Conservation (phyloP, 2,329 filamentous ascomycete species). For the Colletotrichum echinochloae region DNA sequence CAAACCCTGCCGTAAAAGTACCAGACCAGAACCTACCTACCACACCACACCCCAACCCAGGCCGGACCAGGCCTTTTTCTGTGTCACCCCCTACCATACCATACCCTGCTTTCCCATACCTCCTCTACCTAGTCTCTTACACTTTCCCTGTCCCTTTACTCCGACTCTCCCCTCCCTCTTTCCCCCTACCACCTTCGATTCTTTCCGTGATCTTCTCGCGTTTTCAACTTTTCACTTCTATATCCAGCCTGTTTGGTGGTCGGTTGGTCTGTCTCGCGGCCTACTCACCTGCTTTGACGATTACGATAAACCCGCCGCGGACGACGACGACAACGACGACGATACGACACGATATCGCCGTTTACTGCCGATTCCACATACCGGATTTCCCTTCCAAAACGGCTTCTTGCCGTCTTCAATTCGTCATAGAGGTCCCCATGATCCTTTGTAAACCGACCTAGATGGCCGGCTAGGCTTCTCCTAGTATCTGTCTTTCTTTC, state of each 20-base stretch:
- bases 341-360: conserved; percentile 7
- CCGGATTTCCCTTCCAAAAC: background rate
- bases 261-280: background rate
- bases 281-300: conserved; percentile 1
- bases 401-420: conserved; percentile 27
- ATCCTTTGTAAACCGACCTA: conserved; percentile 34
- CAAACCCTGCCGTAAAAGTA: conserved; percentile 28
- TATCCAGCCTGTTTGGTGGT: conserved; percentile 5
- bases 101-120: conserved; percentile 1
- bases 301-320: background rate
- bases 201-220: conserved; percentile 13
- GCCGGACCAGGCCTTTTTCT: conserved; percentile 20
- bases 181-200: conserved; percentile 20
- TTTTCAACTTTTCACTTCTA: conserved; percentile 11
- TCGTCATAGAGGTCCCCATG: conserved; percentile 26
- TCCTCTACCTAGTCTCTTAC: conserved; percentile 22
- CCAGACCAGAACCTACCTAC: conserved; percentile 10
- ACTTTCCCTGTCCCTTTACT: conserved; percentile 23
- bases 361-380: background rate
- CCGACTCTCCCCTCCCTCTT: conserved; percentile 3
- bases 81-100: conserved; percentile 4
- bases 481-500: conserved; percentile 46
- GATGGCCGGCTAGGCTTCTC: conserved; percentile 40
- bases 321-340: background rate
- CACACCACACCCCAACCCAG: conserved; percentile 18